Evolutionary conservation across 352 stramenopile genomes (phyloP).

Genomic region (Phytophthora pseudosyringae): DNA sequence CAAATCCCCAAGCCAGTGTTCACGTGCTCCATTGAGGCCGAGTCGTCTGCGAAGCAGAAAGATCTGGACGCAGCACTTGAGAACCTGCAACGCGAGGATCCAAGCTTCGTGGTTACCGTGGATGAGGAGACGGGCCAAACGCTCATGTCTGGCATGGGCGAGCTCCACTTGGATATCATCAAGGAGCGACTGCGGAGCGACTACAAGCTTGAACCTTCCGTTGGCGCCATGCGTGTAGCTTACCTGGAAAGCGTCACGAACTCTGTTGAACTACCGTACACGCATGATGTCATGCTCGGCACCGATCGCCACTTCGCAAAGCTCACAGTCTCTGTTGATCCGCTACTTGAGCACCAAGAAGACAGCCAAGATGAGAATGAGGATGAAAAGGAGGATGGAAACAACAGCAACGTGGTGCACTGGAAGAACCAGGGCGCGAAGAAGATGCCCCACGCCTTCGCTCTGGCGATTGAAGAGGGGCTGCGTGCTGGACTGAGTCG

Average conservation of each 20-base stretch:
- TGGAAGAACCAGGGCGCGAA: constrained; percentile 56
- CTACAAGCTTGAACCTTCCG: constrained; percentile 87
- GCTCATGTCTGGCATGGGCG: constrained; percentile 96
- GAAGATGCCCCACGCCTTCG: constrained; percentile 72
- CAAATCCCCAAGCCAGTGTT: constrained; percentile 89
- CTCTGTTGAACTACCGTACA: constrained; percentile 44
- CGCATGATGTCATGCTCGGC: constrained; percentile 70
- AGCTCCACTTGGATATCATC: constrained; percentile 95
- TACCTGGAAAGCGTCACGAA: constrained; percentile 90
- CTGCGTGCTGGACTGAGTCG: constrained; percentile 62
- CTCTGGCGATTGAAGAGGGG: constrained; percentile 72
- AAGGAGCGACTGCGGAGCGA: constrained; percentile 91
- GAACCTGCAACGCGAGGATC: constrained; percentile 92
- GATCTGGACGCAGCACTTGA: constrained; percentile 87
- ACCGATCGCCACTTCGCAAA: constrained; percentile 80
- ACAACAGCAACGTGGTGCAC: constrained; percentile 62
- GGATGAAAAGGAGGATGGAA: constrained; percentile 26
- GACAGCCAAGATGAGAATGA: constrained; percentile 31
- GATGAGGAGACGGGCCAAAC: constrained; percentile 98
- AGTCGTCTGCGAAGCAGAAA: constrained; percentile 86
- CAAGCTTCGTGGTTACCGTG: constrained; percentile 95
- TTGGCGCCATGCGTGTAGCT: constrained; percentile 89
- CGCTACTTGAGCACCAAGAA: constrained; percentile 47
- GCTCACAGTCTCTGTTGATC: constrained; percentile 55
- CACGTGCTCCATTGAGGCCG: constrained; percentile 91